Evolutionary conservation across 306 rosid genomes (phyloP).

Genomic region (Aeschynomene evenia): DNA sequence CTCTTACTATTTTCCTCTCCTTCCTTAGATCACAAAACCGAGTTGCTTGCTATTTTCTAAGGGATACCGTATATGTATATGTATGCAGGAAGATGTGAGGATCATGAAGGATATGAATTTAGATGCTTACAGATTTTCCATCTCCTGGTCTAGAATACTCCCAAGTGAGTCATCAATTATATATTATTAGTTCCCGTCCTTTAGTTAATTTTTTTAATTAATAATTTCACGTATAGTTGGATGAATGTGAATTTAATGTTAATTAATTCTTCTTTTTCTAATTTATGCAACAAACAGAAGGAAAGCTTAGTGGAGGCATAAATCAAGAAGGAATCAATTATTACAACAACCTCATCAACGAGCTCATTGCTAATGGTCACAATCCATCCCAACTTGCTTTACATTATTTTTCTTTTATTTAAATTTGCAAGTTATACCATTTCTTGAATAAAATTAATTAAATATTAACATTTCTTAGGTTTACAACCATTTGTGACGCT

Average conservation of each 20-base stretch:
- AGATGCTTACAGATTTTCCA: conserved; percentile 68
- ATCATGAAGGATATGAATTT: conserved; percentile 52
- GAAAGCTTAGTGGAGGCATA: conserved; percentile 59
- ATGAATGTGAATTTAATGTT: no score
- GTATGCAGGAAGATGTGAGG: conserved; percentile 67
- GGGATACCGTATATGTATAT: no score
- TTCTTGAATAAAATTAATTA: no score
- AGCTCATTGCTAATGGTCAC: conserved; percentile 49
- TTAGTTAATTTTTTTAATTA: no score
- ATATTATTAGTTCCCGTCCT: not conserved
- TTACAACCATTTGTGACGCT: conserved; percentile 53
- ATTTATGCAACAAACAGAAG: conserved; percentile 32
- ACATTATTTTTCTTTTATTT: not conserved
- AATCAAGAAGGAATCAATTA: conserved; percentile 52
- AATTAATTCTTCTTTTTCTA: no score
- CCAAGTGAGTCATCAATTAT: conserved; percentile 48
- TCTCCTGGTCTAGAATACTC: conserved; percentile 68
- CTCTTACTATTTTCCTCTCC: no score
- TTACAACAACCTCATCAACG: conserved; percentile 58
- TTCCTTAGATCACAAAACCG: no score
- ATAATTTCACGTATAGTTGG: no score
- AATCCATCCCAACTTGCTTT: not conserved
- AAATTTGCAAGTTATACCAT: not conserved
- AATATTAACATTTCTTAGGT: conserved; percentile 24
- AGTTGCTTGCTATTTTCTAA: no score